Base-by-base conservation (phyloP, 2,329 filamentous ascomycete genomes). In the Diplodia scrobiculata region DNA sequence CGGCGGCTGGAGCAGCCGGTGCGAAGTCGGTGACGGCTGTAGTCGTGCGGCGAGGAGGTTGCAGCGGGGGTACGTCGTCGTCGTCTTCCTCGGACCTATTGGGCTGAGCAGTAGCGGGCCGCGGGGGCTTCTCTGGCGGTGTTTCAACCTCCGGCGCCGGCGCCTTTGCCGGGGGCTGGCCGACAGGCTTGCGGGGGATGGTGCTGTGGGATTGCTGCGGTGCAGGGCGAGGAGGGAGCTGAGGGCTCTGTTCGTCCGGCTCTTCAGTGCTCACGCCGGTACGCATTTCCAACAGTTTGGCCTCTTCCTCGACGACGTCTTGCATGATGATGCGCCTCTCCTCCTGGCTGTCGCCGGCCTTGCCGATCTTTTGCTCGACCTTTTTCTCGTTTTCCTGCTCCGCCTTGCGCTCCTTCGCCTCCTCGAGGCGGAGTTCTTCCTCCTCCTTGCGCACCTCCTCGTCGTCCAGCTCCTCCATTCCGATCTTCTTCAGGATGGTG, bases 381-480 rank as follows among this genome's bases (percentile, higher is more conserved):
- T 77, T 76, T 55, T 76, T 70, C 63, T 79, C 78, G 55, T 77
- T 74, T 63, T 75, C 74, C 64, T 78, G 74, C 1, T 76, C 71
- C 52, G 74, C 75, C 67, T 78, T 73, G 67, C 78, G 71, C 72
- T 83, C 79, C 72, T 79, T 73, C 65, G 80, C 76, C 60, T 83
- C 79, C 62, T 81, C 76, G 45, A 78, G 72, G 52, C 76, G 74
- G 65, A 81, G 67, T 19, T 80, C 80, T 53, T 74, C 74, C 69
- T 83, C 80, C 58, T 83, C 81, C 27, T 74, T 77, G 53, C 76
- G 76, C 2, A 87, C 78, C 76, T 73, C 78, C 21, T 77, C 76
- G 1, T 78, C 59, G 68, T 84, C 81, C 4, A 85, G 74, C 60
- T 84, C 83, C 60, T 84, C 81, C 68, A 84, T 84, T 3, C 82